phyloP scores from a whole-genome alignment of 345 rosid species.

The Acer saccharum region DNA sequence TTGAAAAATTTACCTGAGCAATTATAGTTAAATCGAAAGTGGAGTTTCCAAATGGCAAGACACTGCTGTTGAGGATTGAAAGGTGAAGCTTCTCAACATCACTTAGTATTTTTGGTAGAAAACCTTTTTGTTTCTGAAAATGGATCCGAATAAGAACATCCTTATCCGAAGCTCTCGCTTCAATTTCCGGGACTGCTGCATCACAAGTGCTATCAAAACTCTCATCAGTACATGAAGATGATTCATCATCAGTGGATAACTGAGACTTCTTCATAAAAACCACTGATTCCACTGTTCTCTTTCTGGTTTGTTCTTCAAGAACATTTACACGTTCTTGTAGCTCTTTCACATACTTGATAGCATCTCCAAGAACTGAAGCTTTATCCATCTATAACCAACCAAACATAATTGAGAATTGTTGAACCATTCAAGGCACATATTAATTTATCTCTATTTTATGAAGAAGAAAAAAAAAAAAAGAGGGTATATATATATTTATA shows the following conservation, averaged over 20 bases:
- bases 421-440: neutral
- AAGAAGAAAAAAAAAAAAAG: neutral
- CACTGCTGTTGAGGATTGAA: conserved; percentile 47
- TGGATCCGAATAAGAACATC: conserved; percentile 68
- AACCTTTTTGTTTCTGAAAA: conserved; percentile 54
- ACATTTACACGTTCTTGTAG: conserved; percentile 61
- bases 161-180: conserved; percentile 54
- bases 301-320: conserved; percentile 54
- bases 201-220: conserved; percentile 32
- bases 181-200: conserved; percentile 61
- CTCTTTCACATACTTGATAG: conserved; percentile 63
- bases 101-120: conserved; percentile 41
- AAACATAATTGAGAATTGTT: neutral
- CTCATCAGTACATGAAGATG: conserved; percentile 34
- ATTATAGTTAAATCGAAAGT: conserved; percentile 62
- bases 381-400: conserved; percentile 46
- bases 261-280: conserved; percentile 58
- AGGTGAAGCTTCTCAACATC: conserved; percentile 57
- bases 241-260: conserved; percentile 40
- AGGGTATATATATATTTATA: too few species aligned
- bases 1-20: conserved; percentile 49
- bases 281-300: conserved; percentile 58
- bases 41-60: conserved; percentile 64
- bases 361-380: conserved; percentile 76
- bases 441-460: neutral